These are phyloP conservation scores for Suillus brevipes DNA, from an alignment of 768 basidiomycete species.

Conservation along the genomic window DNA sequence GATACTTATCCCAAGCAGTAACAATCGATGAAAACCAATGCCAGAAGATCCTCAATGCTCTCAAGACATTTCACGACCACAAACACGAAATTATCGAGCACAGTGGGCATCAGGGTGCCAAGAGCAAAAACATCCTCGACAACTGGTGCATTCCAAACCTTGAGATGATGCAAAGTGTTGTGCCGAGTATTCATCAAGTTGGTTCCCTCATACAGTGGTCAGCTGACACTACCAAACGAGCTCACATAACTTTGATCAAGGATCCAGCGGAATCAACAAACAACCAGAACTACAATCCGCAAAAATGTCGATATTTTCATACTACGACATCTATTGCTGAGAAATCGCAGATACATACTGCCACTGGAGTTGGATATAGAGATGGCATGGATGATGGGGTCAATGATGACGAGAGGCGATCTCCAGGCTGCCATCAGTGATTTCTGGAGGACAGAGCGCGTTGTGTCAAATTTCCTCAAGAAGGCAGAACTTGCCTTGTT, in stretches of 20 bases:
- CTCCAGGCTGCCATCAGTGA: not conserved
- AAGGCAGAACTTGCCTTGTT: not conserved
- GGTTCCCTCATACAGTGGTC: conserved; percentile 37
- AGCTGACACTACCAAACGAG: conserved; percentile 36
- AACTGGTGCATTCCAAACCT: conserved; percentile 46
- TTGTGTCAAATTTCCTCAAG: not conserved
- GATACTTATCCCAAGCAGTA: conserved; percentile 34
- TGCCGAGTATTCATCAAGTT: conserved; percentile 27
- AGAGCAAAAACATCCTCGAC: conserved; percentile 23
- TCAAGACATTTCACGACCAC: conserved; percentile 34
- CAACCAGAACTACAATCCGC: conserved; percentile 35
- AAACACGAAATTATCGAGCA: conserved; percentile 37
- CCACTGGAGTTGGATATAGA: not conserved
- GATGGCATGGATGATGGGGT: not conserved
- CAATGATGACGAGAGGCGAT: not conserved
- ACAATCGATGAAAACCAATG: conserved; percentile 24
- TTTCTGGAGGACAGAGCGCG: not conserved
- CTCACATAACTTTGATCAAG: conserved; percentile 37
- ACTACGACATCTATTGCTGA: not conserved
- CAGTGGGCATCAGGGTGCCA: conserved; percentile 27
- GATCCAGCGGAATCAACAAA: conserved; percentile 25
- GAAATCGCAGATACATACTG: not conserved
- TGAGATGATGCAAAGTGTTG: conserved; percentile 37
- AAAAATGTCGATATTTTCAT: conserved; percentile 35
- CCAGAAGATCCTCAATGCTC: conserved; percentile 19